Base-by-base conservation (phyloP, 164 flowering plant genomes). In the Stephania cephalantha region DNA sequence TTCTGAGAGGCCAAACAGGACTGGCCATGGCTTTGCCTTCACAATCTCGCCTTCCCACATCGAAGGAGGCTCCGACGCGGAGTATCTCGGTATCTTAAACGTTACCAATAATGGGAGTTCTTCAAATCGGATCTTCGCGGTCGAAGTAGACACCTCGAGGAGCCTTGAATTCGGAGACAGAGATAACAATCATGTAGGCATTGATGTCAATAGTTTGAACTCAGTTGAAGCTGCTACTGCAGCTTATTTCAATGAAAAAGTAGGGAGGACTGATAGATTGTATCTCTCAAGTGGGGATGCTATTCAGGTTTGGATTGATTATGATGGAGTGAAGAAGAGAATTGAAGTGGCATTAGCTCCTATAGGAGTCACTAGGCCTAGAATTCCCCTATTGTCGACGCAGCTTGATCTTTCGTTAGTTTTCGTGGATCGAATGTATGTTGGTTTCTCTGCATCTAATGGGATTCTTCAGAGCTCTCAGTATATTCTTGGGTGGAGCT, bases 391-490 rank as follows among this genome's bases (percentile, higher is more conserved):
- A 18, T 63, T 87, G 9, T 75, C 80, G 1, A 20, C 22, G 12
- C 15, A n/a, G 2, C 7, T 80, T 9, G 74, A 89, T 46, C 81
- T 89, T 0, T 69, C 78, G 2, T 1, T n/a, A 0, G 7, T 81
- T 12, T 18, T 86, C 6, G 29, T 20, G 13, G 87, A 84, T 25
- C 69, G 22, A 1, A 84, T 82, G 85, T 87, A 76, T 42, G 82
- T 84, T 9, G 92, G 90, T 1, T 89, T 89, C 72, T 84, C 90
- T 0, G 85, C 89, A 3, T 79, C 90, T 8, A 89, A 89, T 0
- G 87, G 90, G 7, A 13, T 80, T 9, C 77, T 79, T 58, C 15
- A 82, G 1, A 85, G 85, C 72, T 76, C 81, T 17, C 90, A 89
- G 72, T 80, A 81, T 77, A 74, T 89, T 1, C 46, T 80, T 6